These are phyloP conservation scores for Setomelanomma holmii DNA, from an alignment of 2,329 filamentous ascomycete genomes.

Conservation along the genomic window DNA sequence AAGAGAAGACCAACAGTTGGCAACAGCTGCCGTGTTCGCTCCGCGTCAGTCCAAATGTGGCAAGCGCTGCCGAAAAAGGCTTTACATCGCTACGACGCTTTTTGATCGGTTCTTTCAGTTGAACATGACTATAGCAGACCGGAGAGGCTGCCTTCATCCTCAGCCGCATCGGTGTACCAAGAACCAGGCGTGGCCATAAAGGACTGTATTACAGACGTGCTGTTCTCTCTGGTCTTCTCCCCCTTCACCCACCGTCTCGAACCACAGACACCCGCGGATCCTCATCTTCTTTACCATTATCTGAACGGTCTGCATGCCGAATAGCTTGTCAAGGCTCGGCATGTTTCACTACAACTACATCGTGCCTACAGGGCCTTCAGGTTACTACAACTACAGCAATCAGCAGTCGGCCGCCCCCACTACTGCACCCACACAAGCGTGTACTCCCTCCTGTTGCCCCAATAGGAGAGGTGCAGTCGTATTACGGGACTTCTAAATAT, in stretches of 20 bases:
- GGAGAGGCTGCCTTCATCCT: not conserved
- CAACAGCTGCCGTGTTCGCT: too few species aligned
- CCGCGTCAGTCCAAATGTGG: not conserved
- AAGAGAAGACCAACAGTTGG: too few species aligned
- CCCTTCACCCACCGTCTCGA: too few species aligned
- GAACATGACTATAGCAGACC: not conserved
- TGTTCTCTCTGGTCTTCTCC: too few species aligned
- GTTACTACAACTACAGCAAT: not conserved
- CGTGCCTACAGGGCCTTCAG: not conserved
- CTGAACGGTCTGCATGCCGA: not conserved
- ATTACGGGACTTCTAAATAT: not conserved
- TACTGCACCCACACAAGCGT: not conserved
- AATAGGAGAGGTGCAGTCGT: not conserved
- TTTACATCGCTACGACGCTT: not conserved
- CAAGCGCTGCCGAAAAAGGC: not conserved
- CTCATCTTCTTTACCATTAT: not conserved
- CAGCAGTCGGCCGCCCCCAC: not conserved
- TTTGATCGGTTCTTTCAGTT: not conserved
- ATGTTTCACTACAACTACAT: not conserved
- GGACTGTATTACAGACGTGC: not conserved
- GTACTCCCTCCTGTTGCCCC: not conserved
- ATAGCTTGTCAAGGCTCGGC: not conserved
- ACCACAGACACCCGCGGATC: too few species aligned
- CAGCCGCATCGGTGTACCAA: not conserved
- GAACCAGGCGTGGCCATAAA: not conserved